Percentiles rank a stretch among this genome's conserved stretches.
These are phyloP conservation scores for Pleodorina starrii DNA, from an alignment of 139 green algal species.

Conservation along the genomic window DNA sequence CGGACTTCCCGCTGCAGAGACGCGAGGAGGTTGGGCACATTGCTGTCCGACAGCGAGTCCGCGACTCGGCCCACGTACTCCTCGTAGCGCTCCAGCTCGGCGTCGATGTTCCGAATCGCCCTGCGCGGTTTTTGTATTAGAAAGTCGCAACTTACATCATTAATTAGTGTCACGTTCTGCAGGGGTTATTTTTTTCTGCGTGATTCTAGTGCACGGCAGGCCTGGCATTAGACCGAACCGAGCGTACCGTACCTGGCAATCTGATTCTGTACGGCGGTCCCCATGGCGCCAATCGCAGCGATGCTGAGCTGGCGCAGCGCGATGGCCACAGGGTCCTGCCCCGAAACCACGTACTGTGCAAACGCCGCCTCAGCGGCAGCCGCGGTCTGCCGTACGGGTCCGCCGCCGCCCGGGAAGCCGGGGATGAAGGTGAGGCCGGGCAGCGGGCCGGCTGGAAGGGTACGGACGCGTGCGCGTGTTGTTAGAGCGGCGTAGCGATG, in stretches of 20 bases:
- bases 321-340: constrained; percentile 19
- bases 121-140: too few relatives aligned
- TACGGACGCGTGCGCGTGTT: too few relatives aligned
- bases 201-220: too few relatives aligned
- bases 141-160: too few relatives aligned
- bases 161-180: too few relatives aligned
- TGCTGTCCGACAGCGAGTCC: constrained; percentile 6
- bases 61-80: not conserved
- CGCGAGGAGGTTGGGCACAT: not conserved
- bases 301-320: constrained; percentile 35
- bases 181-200: too few relatives aligned
- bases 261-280: not conserved
- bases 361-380: not conserved
- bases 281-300: not conserved
- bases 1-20: not conserved
- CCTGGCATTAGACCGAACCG: too few relatives aligned
- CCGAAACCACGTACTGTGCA: not conserved
- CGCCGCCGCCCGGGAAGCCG: not conserved
- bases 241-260: not conserved
- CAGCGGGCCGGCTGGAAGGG: constrained; percentile 10
- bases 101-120: not conserved
- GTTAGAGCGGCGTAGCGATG: too few relatives aligned
- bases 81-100: not conserved
- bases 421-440: constrained; percentile 33
- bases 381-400: not conserved